phyloP scores from a whole-genome alignment of 805 yeast species.

The Isabelozyma pseudorhagii region DNA sequence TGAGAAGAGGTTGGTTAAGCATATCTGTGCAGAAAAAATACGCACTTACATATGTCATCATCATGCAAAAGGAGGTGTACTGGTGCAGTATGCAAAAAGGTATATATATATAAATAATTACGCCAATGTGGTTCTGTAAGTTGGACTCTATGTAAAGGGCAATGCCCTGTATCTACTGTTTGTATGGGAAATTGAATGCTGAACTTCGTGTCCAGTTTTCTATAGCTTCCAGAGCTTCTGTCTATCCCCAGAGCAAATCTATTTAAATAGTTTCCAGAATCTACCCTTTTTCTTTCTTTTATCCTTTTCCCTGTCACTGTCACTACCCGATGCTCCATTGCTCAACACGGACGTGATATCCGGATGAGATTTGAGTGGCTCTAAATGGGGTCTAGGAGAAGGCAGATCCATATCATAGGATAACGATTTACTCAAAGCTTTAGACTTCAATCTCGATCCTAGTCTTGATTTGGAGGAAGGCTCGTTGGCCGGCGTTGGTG shows the following conservation, averaged over 20 bases:
- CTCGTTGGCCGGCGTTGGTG: conserved; percentile 6
- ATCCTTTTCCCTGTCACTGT: conserved; percentile 2
- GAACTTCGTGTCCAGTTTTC: too few species aligned
- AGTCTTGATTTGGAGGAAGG: not conserved
- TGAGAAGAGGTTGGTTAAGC: too few species aligned
- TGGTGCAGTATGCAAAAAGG: too few species aligned
- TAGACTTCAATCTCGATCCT: conserved; percentile 1
- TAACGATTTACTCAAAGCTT: conserved; percentile 28
- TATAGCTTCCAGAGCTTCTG: too few species aligned
- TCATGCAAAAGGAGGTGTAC: too few species aligned
- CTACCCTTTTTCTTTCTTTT: conserved; percentile 19
- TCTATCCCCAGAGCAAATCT: not conserved
- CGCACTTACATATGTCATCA: too few species aligned
- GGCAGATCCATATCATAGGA: conserved; percentile 31
- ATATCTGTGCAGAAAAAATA: too few species aligned
- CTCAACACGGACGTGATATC: conserved; percentile 14
- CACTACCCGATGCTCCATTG: not conserved
- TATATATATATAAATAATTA: too few species aligned
- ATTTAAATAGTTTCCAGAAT: conserved; percentile 33
- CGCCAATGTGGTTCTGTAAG: too few species aligned
- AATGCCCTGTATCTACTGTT: too few species aligned
- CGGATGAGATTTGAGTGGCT: conserved; percentile 39
- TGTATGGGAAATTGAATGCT: too few species aligned
- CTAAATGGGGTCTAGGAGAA: conserved; percentile 21
- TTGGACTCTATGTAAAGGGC: too few species aligned